Evolutionary conservation across 2,329 filamentous ascomycete genomes (phyloP).

Genomic region (Colletotrichum nymphaeae): DNA sequence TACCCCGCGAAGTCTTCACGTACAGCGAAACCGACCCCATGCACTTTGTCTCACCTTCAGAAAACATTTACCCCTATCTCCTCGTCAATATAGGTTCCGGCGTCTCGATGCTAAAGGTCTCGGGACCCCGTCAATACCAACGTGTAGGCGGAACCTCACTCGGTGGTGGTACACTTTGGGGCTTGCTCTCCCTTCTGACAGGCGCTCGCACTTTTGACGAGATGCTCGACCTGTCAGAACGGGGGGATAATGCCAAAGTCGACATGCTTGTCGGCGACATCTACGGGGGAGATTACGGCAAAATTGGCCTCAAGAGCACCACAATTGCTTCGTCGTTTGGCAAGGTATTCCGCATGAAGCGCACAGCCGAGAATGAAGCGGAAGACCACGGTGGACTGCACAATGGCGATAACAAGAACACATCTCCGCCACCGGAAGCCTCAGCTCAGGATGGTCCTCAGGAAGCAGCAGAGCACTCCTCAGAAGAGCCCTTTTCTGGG

Average conservation of each 20-base stretch:
- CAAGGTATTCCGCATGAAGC: slow-evolving; percentile 95
- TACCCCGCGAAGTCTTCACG: slow-evolving; percentile 95
- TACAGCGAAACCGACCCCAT: slow-evolving; percentile 93
- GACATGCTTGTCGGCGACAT: slow-evolving; percentile 99
- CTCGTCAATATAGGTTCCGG: slow-evolving; percentile 98
- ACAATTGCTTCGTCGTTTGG: slow-evolving; percentile 97
- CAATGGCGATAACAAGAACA: slow-evolving; percentile 59
- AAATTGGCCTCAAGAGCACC: slow-evolving; percentile 94
- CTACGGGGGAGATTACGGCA: slow-evolving; percentile 94
- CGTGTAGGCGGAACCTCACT: slow-evolving; percentile 95
- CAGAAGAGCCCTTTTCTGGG: slow-evolving; percentile 69
- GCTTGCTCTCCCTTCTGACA: slow-evolving; percentile 88
- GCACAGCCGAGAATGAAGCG: slow-evolving; percentile 81
- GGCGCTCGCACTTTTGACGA: slow-evolving; percentile 97
- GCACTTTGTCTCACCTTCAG: slow-evolving; percentile 84
- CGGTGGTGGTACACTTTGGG: slow-evolving; percentile 98
- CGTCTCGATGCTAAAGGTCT: slow-evolving; percentile 97
- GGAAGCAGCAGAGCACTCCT: slow-evolving; percentile 40
- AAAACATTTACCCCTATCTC: slow-evolving; percentile 92
- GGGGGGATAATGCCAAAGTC: slow-evolving; percentile 91
- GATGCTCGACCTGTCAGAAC: slow-evolving; percentile 92
- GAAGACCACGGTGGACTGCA: slow-evolving; percentile 75
- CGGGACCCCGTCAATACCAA: slow-evolving; percentile 85
- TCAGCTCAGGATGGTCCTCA: slow-evolving; percentile 4
- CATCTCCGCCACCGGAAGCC: slow-evolving; percentile 32